Percentiles rank a stretch among this genome's conserved stretches.
These are phyloP conservation scores for Gyrodon lividus DNA, from an alignment of 768 basidiomycete genomes.

Conservation along the genomic window DNA sequence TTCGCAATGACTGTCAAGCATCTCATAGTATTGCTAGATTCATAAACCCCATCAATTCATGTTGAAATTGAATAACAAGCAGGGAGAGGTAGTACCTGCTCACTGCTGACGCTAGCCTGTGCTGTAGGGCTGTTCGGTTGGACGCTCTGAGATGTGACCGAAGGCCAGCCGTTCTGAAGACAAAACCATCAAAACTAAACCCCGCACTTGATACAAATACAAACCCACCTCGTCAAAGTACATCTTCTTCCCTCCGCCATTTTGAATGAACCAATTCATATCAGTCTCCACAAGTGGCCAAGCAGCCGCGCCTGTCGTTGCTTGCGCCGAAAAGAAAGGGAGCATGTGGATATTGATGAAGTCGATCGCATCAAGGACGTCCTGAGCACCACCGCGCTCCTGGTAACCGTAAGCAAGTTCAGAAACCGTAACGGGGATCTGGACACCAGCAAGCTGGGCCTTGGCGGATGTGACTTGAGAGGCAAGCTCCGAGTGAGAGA, in stretches of 20 bases:
- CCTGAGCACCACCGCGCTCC: slow-evolving; percentile 47
- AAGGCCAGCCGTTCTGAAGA: slow-evolving; percentile 77
- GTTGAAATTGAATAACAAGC: neutral
- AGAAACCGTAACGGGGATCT: slow-evolving; percentile 69
- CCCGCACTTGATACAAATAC: neutral
- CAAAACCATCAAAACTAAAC: neutral
- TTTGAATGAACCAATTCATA: slow-evolving; percentile 64
- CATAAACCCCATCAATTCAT: neutral
- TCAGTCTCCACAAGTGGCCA: slow-evolving; percentile 64
- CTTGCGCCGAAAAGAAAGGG: slow-evolving; percentile 53
- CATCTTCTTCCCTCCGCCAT: slow-evolving; percentile 70
- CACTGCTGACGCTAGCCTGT: slow-evolving; percentile 59
- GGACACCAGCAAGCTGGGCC: slow-evolving; percentile 45
- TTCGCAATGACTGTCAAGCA: slow-evolving; percentile 63
- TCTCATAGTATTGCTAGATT: slow-evolving; percentile 48
- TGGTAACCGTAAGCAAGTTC: slow-evolving; percentile 65
- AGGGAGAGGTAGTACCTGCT: slow-evolving; percentile 43
- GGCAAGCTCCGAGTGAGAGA: slow-evolving; percentile 49
- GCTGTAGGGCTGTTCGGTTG: slow-evolving; percentile 64
- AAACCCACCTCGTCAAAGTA: slow-evolving; percentile 62
- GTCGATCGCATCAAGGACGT: slow-evolving; percentile 59
- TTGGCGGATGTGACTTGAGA: slow-evolving; percentile 51
- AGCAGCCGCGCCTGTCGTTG: slow-evolving; percentile 46
- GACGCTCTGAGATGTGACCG: slow-evolving; percentile 56
- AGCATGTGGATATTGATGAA: slow-evolving; percentile 69